A percentile compares a stretch with the other conserved stretches of the same genome.
Conservation (phyloP, 2,329 filamentous ascomycete species). For the Ophiostoma sp. region DNA sequence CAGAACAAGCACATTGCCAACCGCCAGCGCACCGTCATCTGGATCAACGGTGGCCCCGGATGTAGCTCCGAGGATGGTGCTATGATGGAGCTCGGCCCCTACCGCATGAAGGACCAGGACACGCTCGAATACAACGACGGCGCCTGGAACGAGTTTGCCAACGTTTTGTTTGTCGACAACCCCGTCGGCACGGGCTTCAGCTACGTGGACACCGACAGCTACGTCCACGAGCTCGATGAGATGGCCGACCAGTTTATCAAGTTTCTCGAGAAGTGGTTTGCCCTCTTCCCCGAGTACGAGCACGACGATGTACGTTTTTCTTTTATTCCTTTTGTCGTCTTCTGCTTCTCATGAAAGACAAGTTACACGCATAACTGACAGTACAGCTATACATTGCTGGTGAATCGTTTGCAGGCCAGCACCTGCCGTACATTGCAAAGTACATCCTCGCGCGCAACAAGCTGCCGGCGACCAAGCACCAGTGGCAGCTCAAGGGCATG, state of each 20-base stretch:
- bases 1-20: slow-evolving; percentile 94
- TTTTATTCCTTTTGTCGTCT: no score
- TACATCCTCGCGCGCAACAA: slow-evolving; percentile 86
- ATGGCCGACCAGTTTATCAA: slow-evolving; percentile 85
- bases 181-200: slow-evolving; percentile 95
- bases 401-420: slow-evolving; percentile 93
- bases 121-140: slow-evolving; percentile 76
- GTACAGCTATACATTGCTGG: slow-evolving; percentile 72
- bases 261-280: slow-evolving; percentile 90
- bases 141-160: slow-evolving; percentile 98
- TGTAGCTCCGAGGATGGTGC: slow-evolving; percentile 97
- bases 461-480: slow-evolving; percentile 40
- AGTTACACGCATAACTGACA: no score
- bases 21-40: slow-evolving; percentile 82
- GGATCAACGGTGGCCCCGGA: slow-evolving; percentile 94
- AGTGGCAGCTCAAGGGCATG: slow-evolving; percentile 78
- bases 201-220: slow-evolving; percentile 86
- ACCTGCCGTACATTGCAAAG: slow-evolving; percentile 95
- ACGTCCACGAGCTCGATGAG: slow-evolving; percentile 73
- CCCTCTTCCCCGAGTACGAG: slow-evolving; percentile 84
- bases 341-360: no score
- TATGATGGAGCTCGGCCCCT: slow-evolving; percentile 93
- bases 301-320: slow-evolving; percentile 57
- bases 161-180: slow-evolving; percentile 93
- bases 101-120: slow-evolving; percentile 70